Conservation (phyloP, 2,329 filamentous ascomycete genomes). For the Monosporascus cannonballus region DNA sequence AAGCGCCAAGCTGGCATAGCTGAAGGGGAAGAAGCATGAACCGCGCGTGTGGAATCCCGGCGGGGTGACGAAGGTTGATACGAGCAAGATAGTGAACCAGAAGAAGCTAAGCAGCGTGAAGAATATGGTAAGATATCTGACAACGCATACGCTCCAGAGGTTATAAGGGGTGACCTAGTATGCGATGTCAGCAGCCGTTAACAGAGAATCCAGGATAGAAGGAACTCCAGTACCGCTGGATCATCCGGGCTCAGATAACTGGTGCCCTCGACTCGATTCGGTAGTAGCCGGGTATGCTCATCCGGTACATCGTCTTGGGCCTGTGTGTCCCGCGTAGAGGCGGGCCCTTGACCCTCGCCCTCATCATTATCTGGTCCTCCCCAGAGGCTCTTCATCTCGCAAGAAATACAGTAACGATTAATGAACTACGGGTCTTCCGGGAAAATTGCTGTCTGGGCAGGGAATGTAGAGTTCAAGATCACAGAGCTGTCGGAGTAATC, state of each 20-base stretch:
- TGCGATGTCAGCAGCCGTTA: slow-evolving; percentile 11
- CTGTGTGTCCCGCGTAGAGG: slow-evolving; percentile 12
- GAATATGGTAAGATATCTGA: slow-evolving; percentile 71
- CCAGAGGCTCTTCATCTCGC: slow-evolving; percentile 25
- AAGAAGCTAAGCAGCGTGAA: slow-evolving; percentile 71
- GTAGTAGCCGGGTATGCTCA: slow-evolving; percentile 61
- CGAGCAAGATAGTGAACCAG: slow-evolving; percentile 92
- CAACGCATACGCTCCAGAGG: slow-evolving; percentile 78
- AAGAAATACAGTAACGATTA: background rate
- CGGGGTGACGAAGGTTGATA: slow-evolving; percentile 85
- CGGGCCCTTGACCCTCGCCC: slow-evolving; percentile 9
- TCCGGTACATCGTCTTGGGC: slow-evolving; percentile 28
- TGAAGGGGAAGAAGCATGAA: slow-evolving; percentile 87
- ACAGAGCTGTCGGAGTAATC: background rate
- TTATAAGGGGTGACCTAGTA: slow-evolving; percentile 66
- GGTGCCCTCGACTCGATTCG: slow-evolving; percentile 54
- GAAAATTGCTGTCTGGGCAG: background rate
- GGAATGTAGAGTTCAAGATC: background rate
- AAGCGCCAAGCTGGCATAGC: slow-evolving; percentile 72
- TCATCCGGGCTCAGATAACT: slow-evolving; percentile 71
- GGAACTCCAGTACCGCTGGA: slow-evolving; percentile 57
- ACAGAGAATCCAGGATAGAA: background rate
- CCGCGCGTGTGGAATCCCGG: slow-evolving; percentile 81
- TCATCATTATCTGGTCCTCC: slow-evolving; percentile 15
- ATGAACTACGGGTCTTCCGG: background rate